A percentile compares a stretch with the other conserved stretches of the same genome.
Conservation (phyloP, 1,284 basidiomycete species). For the Dichomitus squalens region DNA sequence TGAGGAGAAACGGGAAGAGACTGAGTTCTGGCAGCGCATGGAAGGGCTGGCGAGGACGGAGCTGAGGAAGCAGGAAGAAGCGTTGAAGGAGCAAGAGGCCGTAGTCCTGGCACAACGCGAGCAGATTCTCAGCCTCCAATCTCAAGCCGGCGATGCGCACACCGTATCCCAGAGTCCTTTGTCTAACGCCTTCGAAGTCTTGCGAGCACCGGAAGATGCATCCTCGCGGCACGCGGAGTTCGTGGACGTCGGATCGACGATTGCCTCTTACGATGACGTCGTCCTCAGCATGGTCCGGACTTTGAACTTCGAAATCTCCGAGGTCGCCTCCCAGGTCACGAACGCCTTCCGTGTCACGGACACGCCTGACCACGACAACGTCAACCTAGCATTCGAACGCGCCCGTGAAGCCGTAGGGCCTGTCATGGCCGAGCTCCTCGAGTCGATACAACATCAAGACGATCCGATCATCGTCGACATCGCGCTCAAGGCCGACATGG, state of each 20-base stretch:
- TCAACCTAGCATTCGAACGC: conserved; percentile 19
- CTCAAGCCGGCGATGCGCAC: conserved; percentile 11
- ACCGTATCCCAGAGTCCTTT: background rate
- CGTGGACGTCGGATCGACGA: conserved; percentile 21
- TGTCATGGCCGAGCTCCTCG: conserved; percentile 41
- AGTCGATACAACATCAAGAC: conserved; percentile 39
- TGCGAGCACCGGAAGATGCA: conserved; percentile 28
- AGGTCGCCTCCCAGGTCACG: conserved; percentile 47
- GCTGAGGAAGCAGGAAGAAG: conserved; percentile 12
- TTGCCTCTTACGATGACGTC: conserved; percentile 44
- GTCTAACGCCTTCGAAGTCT: background rate
- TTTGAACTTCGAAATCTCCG: conserved; percentile 54
- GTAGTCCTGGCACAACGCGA: conserved; percentile 17
- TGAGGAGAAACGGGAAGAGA: conserved; percentile 16
- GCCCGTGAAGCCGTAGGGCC: conserved; percentile 27
- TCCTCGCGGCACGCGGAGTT: conserved; percentile 38
- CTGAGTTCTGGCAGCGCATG: conserved; percentile 24
- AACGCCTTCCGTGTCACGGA: conserved; percentile 19
- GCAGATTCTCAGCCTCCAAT: conserved; percentile 14
- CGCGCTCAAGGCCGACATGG: conserved; percentile 51
- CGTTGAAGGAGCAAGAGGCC: conserved; percentile 10
- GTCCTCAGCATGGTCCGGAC: conserved; percentile 47
- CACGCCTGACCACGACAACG: conserved; percentile 9
- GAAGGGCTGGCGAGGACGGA: conserved; percentile 20
- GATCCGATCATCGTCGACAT: conserved; percentile 55